Evolutionary conservation across 768 basidiomycete genomes (phyloP), one percentile per base, ranked within the genome.

Genomic region (Russula compacta): DNA sequence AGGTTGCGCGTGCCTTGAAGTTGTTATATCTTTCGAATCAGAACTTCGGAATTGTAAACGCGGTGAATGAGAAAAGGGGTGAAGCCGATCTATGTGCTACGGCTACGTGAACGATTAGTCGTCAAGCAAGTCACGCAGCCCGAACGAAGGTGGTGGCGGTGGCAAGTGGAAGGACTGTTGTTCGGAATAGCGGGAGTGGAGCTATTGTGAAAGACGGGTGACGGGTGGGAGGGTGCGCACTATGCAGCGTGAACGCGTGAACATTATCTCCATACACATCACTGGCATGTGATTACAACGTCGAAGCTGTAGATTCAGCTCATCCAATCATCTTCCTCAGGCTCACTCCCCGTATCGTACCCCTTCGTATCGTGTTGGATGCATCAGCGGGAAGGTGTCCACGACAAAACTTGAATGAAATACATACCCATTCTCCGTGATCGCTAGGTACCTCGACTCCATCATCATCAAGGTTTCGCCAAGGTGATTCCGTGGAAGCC

Each of bases 401-500:
- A 29, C 32, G 10, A 42, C 5, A 17, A 15, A 40, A 42, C 9
- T 21, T 19, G 6, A 40, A 38, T 10, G 39, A 0, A 12, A 53
- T 38, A 17, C 61, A 53, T 11, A 62, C 61, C 50, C 56, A 62
- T 42, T 62, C 51, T 11, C 33, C 46, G 5, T 53, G 4, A 24
- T 40, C 53, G 6, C 43, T 53, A 11, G 46, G 44, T 4, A 48
- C n/a, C 24, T 62, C 61, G 17, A 36, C 19, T 36, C 61, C 56
- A 21, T 62, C 51, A 14, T 58, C 56, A n/a, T 62, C 52, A 14
- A 58, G 61, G 5, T 53, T 33, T 17, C 24, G 21, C 56, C 56
- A 62, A 53, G 61, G 61, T 4, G 17, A 14, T 2, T 62, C 61
- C 9, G 56, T 15, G 15, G 51, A 14, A 15, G 36, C 56, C 61